phyloP scores from a whole-genome alignment of 1,284 basidiomycete species.

The Clitocybe nebularis region DNA sequence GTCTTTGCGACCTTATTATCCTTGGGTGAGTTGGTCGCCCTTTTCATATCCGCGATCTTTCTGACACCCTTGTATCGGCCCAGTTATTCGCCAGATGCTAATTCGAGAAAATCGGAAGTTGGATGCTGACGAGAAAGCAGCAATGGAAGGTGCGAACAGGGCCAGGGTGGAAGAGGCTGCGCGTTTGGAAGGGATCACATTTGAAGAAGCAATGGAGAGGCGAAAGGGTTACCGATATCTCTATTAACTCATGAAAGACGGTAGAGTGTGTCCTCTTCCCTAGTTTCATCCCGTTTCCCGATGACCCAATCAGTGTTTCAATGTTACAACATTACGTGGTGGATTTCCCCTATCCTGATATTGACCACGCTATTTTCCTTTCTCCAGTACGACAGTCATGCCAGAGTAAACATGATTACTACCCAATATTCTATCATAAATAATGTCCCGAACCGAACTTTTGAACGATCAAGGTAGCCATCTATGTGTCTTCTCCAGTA shows the following conservation, averaged over 20 bases:
- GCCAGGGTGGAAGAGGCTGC: conserved; percentile 46
- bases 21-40: conserved; percentile 27
- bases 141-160: conserved; percentile 36
- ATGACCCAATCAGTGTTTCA: no score
- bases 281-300: no score
- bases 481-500: no score
- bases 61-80: conserved; percentile 4
- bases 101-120: conserved; percentile 40
- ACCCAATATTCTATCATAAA: no score
- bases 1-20: conserved; percentile 33
- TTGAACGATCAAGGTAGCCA: no score
- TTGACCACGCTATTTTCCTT: no score
- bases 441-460: no score
- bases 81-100: conserved; percentile 46
- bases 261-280: no score
- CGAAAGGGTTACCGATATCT: conserved; percentile 47
- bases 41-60: background rate
- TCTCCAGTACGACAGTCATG: no score
- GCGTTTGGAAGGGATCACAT: conserved; percentile 44
- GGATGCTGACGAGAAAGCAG: conserved; percentile 39
- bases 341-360: no score
- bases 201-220: conserved; percentile 46
- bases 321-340: no score
- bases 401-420: no score
- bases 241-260: conserved; percentile 23